phyloP scores from a whole-genome alignment of 2,329 filamentous ascomycete genomes.

The Penicillium sclerotigenum region DNA sequence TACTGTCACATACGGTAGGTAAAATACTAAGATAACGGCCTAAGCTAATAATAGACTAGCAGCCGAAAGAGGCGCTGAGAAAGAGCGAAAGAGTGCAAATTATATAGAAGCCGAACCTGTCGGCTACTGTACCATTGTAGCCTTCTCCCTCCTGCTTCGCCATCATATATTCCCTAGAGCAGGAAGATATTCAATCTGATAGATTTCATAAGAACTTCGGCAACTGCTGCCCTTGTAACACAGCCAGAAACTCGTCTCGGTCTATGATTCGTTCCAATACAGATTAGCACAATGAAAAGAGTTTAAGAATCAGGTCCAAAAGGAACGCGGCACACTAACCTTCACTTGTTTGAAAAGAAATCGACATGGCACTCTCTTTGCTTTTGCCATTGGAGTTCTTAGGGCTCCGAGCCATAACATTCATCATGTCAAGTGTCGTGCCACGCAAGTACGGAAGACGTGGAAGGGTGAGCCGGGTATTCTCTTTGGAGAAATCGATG shows the following conservation, averaged over 20 bases:
- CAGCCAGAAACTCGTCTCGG: constrained; percentile 19
- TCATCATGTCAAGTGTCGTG: constrained; percentile 28
- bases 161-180: too few species aligned
- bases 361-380: constrained; percentile 24
- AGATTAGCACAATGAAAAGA: not conserved
- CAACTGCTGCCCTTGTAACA: constrained; percentile 8
- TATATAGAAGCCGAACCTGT: too few species aligned
- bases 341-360: constrained; percentile 24
- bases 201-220: constrained; percentile 1
- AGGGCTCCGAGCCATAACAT: constrained; percentile 26
- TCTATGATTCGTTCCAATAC: constrained; percentile 6
- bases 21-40: too few species aligned
- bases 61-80: too few species aligned
- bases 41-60: too few species aligned
- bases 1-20: too few species aligned
- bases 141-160: too few species aligned
- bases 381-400: constrained; percentile 18
- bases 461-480: constrained; percentile 23
- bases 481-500: constrained; percentile 18
- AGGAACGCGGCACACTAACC: constrained; percentile 14
- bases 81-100: too few species aligned
- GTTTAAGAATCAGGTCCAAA: not conserved
- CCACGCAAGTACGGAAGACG: constrained; percentile 23
- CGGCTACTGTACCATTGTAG: too few species aligned
- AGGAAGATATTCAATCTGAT: not conserved